A percentile compares a stretch with the other conserved stretches of the same genome.
Evolutionary conservation across 2,329 filamentous ascomycete species (phyloP).

Genomic region (Phoma sp.): DNA sequence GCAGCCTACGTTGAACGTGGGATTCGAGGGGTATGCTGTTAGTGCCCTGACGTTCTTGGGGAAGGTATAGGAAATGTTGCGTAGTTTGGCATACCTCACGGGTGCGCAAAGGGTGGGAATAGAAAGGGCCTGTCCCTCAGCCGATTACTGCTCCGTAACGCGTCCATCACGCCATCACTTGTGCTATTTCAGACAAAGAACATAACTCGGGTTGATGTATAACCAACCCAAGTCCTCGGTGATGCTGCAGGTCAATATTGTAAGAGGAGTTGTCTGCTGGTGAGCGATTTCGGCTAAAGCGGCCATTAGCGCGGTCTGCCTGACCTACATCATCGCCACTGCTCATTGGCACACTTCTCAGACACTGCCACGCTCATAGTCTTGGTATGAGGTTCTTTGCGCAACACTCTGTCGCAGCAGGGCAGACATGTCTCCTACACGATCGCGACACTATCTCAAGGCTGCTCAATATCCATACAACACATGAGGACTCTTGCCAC

Average conservation of each 20-base stretch:
- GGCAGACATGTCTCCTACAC: conserved; percentile 1
- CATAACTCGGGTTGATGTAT: too few species aligned
- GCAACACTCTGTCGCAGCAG: not conserved
- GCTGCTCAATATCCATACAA: not conserved
- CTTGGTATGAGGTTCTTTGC: not conserved
- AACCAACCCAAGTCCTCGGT: too few species aligned
- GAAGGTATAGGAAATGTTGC: conserved; percentile 11
- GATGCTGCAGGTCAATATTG: not conserved
- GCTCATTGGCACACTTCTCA: conserved; percentile 9
- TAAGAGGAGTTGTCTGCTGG: not conserved
- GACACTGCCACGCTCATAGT: conserved; percentile 16
- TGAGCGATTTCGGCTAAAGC: conserved; percentile 3
- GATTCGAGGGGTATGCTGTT: conserved; percentile 59
- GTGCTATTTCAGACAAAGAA: too few species aligned
- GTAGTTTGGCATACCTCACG: not conserved
- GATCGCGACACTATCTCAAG: not conserved
- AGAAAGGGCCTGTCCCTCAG: too few species aligned
- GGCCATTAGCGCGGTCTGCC: conserved; percentile 13
- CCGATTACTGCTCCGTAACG: too few species aligned
- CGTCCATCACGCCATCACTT: too few species aligned
- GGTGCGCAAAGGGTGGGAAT: too few species aligned
- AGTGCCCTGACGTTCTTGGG: conserved; percentile 59
- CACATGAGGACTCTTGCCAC: not conserved
- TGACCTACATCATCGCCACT: conserved; percentile 14
- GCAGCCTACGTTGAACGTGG: conserved; percentile 64